Evolutionary conservation across 148 eudicot genomes (phyloP), one percentile per base, ranked within the genome.

Genomic region (Euryodendron excelsum): DNA sequence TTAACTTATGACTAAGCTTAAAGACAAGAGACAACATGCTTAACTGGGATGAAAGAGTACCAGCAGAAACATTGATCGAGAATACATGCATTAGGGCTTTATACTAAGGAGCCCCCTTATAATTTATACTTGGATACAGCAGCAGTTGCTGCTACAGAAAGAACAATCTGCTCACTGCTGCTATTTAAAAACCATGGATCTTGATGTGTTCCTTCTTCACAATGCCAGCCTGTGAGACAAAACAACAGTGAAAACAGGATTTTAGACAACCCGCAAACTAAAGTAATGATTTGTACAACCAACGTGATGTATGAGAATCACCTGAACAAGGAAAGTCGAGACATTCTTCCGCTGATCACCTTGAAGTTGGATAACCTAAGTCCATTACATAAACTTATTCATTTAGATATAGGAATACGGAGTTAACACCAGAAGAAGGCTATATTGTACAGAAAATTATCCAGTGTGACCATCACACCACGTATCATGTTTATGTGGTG

Each of bases 341-440:
- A 82, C 81, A 58, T 78, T 78, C 84, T 82, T 82, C 41, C 84
- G 69, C 78, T 78, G 84, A 74, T 82, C 84, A 48, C 84, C 84
- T 78, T 82, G 84, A 59, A 82, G 85, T 69, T 78, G 81, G 66
- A 82, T 82, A 78, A 78, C 85, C 85, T 82, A 21, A 52, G 66
- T 31, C 27, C 67, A 53, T 15, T 47, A 28, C 61, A 20, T 17
- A 10, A 18, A 1, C 10, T 53, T 9, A 17, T 72, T 20, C 1
- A 15, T 37, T 50, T 30, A 48, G 28, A 33, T 18, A n/a, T 44
- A 34, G 5, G 44, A 72, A 20, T 21, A 52, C 15, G 5, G 11
- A 13, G 30, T 62, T 20, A 44, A 59, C 9, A 17, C 13, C 15
- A 36, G n/a, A 6, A 39, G 14, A 78, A 28, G 41, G 15, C 31